Evolutionary conservation across 1,139 yeast genomes (phyloP), one percentile per base, ranked within the genome.

Genomic region (Trichomonascaceae sp.): DNA sequence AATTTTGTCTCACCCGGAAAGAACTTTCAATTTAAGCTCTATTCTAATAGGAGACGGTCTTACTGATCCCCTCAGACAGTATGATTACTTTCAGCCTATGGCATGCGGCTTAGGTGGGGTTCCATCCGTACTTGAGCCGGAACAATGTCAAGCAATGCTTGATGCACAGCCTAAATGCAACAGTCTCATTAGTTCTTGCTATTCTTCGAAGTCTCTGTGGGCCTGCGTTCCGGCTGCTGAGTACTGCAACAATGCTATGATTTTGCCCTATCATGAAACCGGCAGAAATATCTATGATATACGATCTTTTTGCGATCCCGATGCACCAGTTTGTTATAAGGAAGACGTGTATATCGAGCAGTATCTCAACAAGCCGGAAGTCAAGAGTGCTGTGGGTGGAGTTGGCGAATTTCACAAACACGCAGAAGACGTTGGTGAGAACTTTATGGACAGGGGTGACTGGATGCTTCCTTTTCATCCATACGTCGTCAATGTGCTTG

Each of bases 71-170:
- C 75, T 83, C 58, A 74, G 81, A 54, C 96, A 87, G 70, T 79
- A 81, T 63, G 80, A 77, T 54, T 79, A 79, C 66, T 86, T 86
- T 69, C 81, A 81, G 64, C 91, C 91, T 61, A 87, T 87, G 95
- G 91, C 86, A 1, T 87, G 96, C 69, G 93, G 93, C 49, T 71
- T 79, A 64, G 93, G 93, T 55, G 96, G 95, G 1, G 82, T 84
- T 67, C 81, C 82, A 36, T 77, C 87, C 38, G 83, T 87, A 5
- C 73, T 87, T 53, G 65, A 75, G 6, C 84, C 83, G 54, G 83
- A 82, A 43, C 78, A 77, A 43, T 87, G 96, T 70, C 76, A 75
- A 27, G 68, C 69, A 49, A 75, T 87, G 80, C 76, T 75, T 47
- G 68, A 66, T 55, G 74, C 77, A 53, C 78, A 82, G 55, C 79